Conservation (phyloP, 2,329 filamentous ascomycete species). For the Arthrobotrys iridis region DNA sequence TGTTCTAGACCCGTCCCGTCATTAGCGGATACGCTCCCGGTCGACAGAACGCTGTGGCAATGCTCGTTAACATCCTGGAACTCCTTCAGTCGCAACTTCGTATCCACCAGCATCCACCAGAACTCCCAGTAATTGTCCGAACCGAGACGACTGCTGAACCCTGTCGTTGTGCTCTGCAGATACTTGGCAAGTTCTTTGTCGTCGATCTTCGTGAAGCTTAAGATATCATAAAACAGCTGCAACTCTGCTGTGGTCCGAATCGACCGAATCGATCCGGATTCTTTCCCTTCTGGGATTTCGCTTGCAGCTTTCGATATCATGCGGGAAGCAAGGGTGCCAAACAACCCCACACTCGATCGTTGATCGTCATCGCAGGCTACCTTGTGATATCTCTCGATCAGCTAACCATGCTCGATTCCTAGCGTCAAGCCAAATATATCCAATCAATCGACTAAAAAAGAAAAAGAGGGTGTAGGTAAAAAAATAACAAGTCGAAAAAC, state of each 20-base stretch:
- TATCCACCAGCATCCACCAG: constrained; percentile 47
- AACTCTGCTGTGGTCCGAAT: constrained; percentile 59
- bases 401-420: constrained; percentile 18
- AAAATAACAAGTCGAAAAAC: background rate
- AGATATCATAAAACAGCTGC: constrained; percentile 57
- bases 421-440: too few species aligned
- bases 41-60: constrained; percentile 43
- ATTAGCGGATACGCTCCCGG: constrained; percentile 19
- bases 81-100: constrained; percentile 35
- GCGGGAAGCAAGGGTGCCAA: constrained; percentile 58
- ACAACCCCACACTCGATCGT: constrained; percentile 56
- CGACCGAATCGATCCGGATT: constrained; percentile 56
- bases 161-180: constrained; percentile 43
- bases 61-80: constrained; percentile 50
- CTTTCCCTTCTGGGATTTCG: constrained; percentile 57
- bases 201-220: constrained; percentile 40
- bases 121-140: constrained; percentile 49
- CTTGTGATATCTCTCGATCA: constrained; percentile 53
- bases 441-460: background rate
- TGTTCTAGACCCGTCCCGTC: constrained; percentile 33
- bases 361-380: constrained; percentile 53
- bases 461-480: background rate
- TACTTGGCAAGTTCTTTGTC: constrained; percentile 40
- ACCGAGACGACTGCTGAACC: constrained; percentile 42
- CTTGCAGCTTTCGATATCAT: constrained; percentile 59